Evolutionary conservation across 352 stramenopile genomes (phyloP).

Genomic region (Phytophthora europaea): DNA sequence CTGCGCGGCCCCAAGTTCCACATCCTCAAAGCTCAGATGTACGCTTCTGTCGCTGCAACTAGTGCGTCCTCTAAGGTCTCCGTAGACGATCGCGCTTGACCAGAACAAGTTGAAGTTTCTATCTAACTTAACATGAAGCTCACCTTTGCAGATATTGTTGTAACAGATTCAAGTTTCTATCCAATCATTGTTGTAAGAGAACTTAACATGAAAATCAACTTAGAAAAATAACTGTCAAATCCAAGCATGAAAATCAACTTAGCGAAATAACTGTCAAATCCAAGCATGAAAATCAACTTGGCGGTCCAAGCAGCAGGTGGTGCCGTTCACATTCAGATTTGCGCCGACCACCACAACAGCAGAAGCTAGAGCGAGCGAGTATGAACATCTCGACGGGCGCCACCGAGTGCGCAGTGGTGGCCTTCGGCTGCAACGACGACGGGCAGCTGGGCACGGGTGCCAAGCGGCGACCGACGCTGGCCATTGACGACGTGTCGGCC

Average conservation of each 20-base stretch:
- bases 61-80: slow-evolving; percentile 4
- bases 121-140: not conserved
- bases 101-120: slow-evolving; percentile 19
- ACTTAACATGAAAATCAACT: no score
- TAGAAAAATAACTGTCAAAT: no score
- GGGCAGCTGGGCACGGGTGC: slow-evolving; percentile 81
- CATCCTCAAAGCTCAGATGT: slow-evolving; percentile 61
- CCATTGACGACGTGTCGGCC: slow-evolving; percentile 80
- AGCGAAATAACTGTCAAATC: no score
- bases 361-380: not conserved
- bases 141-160: no score
- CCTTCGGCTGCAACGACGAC: slow-evolving; percentile 89
- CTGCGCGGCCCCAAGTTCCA: slow-evolving; percentile 54
- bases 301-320: slow-evolving; percentile 11
- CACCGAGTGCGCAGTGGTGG: slow-evolving; percentile 57
- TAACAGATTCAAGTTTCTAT: no score
- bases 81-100: slow-evolving; percentile 14
- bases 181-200: no score
- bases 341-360: not conserved
- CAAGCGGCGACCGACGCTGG: slow-evolving; percentile 56
- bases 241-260: no score
- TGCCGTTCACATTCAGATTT: slow-evolving; percentile 21
- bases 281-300: no score
- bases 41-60: slow-evolving; percentile 9
- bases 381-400: slow-evolving; percentile 33